These are phyloP conservation scores for Deuterostichococcus epilithicus DNA, from an alignment of 139 green algal species.

Conservation along the genomic window DNA sequence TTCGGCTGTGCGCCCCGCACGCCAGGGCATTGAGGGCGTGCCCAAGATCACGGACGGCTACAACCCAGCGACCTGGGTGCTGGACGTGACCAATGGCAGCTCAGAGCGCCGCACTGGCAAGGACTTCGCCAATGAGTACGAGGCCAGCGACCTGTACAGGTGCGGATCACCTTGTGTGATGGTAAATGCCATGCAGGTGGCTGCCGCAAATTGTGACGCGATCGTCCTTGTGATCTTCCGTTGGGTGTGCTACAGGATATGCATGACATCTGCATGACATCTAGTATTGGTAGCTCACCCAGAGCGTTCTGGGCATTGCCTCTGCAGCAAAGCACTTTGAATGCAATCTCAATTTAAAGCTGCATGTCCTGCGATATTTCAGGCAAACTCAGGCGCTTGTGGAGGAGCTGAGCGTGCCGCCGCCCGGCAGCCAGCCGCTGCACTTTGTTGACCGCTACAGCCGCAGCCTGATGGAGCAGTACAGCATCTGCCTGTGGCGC, in stretches of 20 bases:
- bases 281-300: not conserved
- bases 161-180: not conserved
- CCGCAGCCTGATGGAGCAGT: not conserved
- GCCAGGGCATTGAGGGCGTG: conserved; percentile 15
- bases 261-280: not conserved
- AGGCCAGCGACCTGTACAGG: conserved; percentile 16
- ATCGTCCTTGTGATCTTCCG: no score
- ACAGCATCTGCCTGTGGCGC: not conserved
- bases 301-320: no score
- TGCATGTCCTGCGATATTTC: not conserved
- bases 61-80: conserved; percentile 38
- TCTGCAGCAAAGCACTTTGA: no score
- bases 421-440: conserved; percentile 3
- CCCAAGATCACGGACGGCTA: not conserved
- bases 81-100: conserved; percentile 24
- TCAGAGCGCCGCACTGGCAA: conserved; percentile 16
- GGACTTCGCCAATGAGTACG: conserved; percentile 33
- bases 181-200: no score
- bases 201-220: no score
- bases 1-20: not conserved
- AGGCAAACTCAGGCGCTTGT: conserved; percentile 3
- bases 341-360: no score
- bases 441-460: not conserved
- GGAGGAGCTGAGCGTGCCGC: not conserved
- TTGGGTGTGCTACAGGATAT: no score